These are phyloP conservation scores for Tuber indicum DNA, from an alignment of 495 filamentous ascomycete species.

Conservation along the genomic window DNA sequence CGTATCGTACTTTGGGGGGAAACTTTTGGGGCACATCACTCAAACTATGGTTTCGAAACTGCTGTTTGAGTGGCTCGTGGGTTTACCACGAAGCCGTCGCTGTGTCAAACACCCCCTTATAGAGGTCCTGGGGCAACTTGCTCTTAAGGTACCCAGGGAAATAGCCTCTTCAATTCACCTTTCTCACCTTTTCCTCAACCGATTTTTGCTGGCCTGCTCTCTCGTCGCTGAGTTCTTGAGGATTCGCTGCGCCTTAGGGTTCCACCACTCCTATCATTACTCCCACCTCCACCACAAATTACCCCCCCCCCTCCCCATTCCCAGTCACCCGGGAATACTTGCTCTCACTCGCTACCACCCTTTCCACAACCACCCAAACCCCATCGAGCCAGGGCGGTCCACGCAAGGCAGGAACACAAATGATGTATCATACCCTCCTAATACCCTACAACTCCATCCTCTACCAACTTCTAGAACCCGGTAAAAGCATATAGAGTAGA, in stretches of 20 bases:
- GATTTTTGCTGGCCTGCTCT: background rate
- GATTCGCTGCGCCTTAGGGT: background rate
- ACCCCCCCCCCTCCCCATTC: background rate
- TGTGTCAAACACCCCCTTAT: no score
- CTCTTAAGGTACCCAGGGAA: no score
- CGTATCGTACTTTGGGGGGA: no score
- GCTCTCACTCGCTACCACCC: background rate
- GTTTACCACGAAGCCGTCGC: no score
- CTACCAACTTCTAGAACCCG: background rate
- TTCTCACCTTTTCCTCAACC: background rate
- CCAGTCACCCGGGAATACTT: background rate
- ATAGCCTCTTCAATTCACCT: background rate
- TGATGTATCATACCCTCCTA: background rate
- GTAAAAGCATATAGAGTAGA: background rate
- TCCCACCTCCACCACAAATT: background rate
- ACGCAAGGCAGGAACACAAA: conserved; percentile 8
- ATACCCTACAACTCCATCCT: background rate
- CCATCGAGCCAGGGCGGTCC: conserved; percentile 1
- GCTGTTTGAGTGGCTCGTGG: no score
- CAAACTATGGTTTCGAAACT: no score
- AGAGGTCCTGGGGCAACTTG: no score
- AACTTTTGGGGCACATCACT: no score
- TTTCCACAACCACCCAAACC: conserved; percentile 5
- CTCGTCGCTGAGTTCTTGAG: background rate
- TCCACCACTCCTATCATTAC: background rate